Base-by-base conservation (phyloP, 345 rosid species). In the Corymbia maculata region DNA sequence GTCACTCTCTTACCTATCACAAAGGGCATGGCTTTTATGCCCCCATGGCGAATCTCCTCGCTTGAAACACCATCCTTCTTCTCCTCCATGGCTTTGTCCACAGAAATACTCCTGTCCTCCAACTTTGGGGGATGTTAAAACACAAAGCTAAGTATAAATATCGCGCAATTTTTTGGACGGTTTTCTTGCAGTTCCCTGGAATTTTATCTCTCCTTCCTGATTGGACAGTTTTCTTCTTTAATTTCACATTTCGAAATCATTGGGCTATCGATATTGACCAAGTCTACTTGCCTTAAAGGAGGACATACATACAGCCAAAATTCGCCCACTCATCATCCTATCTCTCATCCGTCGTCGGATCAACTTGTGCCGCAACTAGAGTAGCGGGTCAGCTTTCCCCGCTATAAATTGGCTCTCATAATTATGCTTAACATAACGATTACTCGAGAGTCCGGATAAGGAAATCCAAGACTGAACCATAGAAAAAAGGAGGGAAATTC, bases 11-110 rank as follows among this genome's bases (percentile, higher is more conserved):
- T 88, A 88, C 90, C 90, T 70, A 86, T 86, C 30, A 88, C 47
- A 30, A 88, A 88, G 68, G 90, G 88, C 90, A 88, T 86, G 86
- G 90, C 88, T 53, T 70, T 86, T 42, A 88, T n/a, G n/a, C 90
- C 90, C 3, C 44, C 26, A 47, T 88, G 86, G 28, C 55, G 36
- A 45, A 15, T 55, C 66, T 88, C 84, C 55, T 66, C 53, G 26
- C 47, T 36, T 47, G 82, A 75, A 75, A 42, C 82, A 75, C 82
- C 49, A 66, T 64, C 79, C 66, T 64, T 51, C 51, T 88, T 52
- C 52, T 47, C 26, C 51, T 85, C 64, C 89, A 59, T 85, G 52
- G 28, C 16, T 59, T 85, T 52, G 51, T 82, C 85, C 85, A 51
- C 7, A 13, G 47, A 36, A 10, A 13, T 17, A 10, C 82, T 75